Percentiles rank a stretch among this genome's conserved stretches.
Conservation (phyloP, 768 basidiomycete genomes). For the Trametes villosa region DNA sequence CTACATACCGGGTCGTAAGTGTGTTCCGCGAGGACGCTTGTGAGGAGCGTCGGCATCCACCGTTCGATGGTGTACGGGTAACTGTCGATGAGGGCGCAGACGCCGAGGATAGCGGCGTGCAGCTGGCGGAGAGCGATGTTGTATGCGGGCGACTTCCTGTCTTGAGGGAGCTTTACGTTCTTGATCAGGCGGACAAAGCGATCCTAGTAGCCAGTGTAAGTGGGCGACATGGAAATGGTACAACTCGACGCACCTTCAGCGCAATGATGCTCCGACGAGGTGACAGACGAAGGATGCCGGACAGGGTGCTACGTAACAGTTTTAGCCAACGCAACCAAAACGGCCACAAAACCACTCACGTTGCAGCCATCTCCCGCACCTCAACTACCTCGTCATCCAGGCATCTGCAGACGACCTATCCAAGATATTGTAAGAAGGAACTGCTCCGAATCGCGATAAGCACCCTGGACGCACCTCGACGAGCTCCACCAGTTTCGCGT, state of each 20-base stretch:
- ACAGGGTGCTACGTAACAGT: conserved; percentile 58
- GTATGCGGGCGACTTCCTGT: conserved; percentile 66
- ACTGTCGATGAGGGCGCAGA: conserved; percentile 90
- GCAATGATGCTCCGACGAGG: conserved; percentile 77
- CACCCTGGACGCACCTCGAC: conserved; percentile 59
- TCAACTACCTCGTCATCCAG: conserved; percentile 88
- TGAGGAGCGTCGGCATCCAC: conserved; percentile 89
- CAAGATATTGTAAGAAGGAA: conserved; percentile 4
- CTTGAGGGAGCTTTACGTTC: conserved; percentile 64
- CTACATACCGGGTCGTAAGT: conserved; percentile 87
- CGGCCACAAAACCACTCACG: conserved; percentile 49
- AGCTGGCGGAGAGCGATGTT: conserved; percentile 73
- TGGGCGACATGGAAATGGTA: conserved; percentile 11
- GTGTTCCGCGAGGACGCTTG: conserved; percentile 78
- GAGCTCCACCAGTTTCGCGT: conserved; percentile 76
- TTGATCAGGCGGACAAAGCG: conserved; percentile 80
- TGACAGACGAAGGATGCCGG: conserved; percentile 81
- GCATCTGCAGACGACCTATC: conserved; percentile 75
- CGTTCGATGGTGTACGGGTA: conserved; percentile 95
- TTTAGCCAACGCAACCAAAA: not conserved
- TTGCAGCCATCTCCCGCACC: conserved; percentile 88
- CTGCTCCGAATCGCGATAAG: not conserved
- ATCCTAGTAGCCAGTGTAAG: conserved; percentile 46
- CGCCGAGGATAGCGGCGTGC: conserved; percentile 92
- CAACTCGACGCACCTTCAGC: conserved; percentile 56